Conservation (phyloP, 345 rosid genomes). For the Acer yangbiense region DNA sequence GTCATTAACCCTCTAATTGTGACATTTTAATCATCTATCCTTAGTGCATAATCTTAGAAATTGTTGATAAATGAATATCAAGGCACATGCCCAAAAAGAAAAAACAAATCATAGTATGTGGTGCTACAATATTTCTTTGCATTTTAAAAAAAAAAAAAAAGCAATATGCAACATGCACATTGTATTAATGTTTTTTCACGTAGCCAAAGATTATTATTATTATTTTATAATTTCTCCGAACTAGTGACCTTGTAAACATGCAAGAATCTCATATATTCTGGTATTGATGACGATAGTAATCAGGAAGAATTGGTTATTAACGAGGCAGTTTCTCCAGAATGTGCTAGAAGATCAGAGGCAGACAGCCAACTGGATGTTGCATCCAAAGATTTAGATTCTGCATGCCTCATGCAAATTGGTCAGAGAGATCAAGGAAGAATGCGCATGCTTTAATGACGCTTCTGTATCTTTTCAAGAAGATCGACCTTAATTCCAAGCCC, state of each 20-base stretch:
- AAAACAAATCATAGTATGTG: too few relatives aligned
- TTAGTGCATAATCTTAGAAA: too few relatives aligned
- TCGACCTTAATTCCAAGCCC: conserved; percentile 21
- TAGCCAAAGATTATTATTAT: too few relatives aligned
- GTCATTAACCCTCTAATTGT: too few relatives aligned
- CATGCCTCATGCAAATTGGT: conserved; percentile 10
- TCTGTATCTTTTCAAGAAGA: conserved; percentile 19
- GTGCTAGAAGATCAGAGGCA: conserved; percentile 33
- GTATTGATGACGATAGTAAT: conserved; percentile 22
- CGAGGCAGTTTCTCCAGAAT: conserved; percentile 29
- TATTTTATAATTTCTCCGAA: conserved; percentile 28
- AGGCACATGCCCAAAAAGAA: too few relatives aligned
- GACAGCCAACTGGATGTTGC: conserved; percentile 34
- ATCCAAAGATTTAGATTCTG: conserved; percentile 22
- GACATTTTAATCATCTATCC: too few relatives aligned
- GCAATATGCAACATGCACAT: too few relatives aligned
- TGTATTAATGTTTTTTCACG: too few relatives aligned
- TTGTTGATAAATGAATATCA: too few relatives aligned
- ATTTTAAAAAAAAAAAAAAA: too few relatives aligned
- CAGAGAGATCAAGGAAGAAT: conserved; percentile 23
- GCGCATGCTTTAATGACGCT: conserved; percentile 16
- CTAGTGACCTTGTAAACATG: conserved; percentile 26
- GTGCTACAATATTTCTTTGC: too few relatives aligned
- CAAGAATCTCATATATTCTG: conserved; percentile 26
- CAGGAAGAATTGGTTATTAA: conserved; percentile 34